Percentiles rank a stretch among this genome's conserved stretches.
phyloP scores from a whole-genome alignment of 306 rosid species.

The Sechiopsis laciniata region DNA sequence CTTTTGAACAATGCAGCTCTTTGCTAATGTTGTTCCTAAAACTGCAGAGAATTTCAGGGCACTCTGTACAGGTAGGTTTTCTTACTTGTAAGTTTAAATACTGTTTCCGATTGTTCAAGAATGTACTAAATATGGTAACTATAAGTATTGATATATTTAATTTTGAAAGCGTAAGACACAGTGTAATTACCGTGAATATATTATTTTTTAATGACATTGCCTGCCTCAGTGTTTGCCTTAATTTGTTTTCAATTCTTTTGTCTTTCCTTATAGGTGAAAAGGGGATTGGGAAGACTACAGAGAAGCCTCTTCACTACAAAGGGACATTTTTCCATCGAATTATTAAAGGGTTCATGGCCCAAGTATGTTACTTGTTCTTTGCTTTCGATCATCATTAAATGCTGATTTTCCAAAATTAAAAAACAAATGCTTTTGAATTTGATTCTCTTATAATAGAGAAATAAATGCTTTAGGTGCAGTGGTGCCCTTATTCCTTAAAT shows the following conservation, averaged over 20 bases:
- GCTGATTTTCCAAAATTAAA: neutral
- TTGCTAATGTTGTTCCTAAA: slow-evolving; percentile 67
- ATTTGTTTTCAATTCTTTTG: slow-evolving; percentile 20
- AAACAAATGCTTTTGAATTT: neutral
- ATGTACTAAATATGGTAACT: neutral
- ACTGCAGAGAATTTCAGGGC: slow-evolving; percentile 88
- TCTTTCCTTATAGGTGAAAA: slow-evolving; percentile 60
- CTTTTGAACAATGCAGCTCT: slow-evolving; percentile 71
- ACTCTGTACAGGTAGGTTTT: slow-evolving; percentile 75
- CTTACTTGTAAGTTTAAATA: neutral
- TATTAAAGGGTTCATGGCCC: slow-evolving; percentile 95
- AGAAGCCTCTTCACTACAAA: slow-evolving; percentile 78
- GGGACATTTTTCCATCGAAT: slow-evolving; percentile 82
- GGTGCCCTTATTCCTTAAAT: neutral
- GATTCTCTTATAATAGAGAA: neutral
- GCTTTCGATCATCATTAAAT: slow-evolving; percentile 6
- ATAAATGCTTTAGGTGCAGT: neutral
- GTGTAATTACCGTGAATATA: neutral
- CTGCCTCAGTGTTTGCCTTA: neutral
- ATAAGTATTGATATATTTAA: neutral
- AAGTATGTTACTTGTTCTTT: slow-evolving; percentile 48
- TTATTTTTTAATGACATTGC: neutral
- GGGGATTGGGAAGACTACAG: slow-evolving; percentile 75
- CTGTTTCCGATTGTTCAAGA: neutral
- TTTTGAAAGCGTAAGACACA: neutral